phyloP scores from a whole-genome alignment of 305 asterid genomes.

The Fraxinus nigra region DNA sequence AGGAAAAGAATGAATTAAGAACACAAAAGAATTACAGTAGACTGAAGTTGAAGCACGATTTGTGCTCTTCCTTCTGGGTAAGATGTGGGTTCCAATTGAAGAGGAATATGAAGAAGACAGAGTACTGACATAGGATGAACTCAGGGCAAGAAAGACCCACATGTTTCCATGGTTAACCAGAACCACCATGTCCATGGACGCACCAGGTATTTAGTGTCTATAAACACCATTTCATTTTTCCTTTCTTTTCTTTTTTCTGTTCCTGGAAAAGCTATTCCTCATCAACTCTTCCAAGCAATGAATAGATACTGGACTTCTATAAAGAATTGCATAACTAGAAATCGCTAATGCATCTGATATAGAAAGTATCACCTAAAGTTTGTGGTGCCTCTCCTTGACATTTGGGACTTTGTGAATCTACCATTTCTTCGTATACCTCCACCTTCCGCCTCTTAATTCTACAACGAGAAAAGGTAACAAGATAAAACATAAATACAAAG shows the following conservation, averaged over 20 bases:
- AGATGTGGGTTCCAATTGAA: not conserved
- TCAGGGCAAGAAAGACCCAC: not conserved
- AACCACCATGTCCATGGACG: not conserved
- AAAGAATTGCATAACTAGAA: conserved; percentile 11
- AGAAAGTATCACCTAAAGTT: conserved; percentile 37
- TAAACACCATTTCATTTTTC: conserved; percentile 4
- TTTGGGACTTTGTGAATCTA: conserved; percentile 36
- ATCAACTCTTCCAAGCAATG: not conserved
- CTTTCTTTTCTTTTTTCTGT: not conserved
- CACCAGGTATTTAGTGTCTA: not conserved
- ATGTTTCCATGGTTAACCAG: not conserved
- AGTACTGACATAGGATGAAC: not conserved
- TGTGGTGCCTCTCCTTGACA: conserved; percentile 37
- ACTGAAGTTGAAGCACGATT: not conserved
- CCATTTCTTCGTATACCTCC: conserved; percentile 37
- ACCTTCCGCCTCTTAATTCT: conserved; percentile 76
- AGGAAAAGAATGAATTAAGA: not conserved
- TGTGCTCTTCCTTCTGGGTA: not conserved
- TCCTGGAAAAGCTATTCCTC: not conserved
- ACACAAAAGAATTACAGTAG: not conserved
- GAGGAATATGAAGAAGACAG: not conserved
- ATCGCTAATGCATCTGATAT: conserved; percentile 10
- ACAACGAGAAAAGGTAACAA: conserved; percentile 16
- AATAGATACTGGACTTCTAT: conserved; percentile 4
- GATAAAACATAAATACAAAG: conserved; percentile 14